Percentiles rank a stretch among this genome's conserved stretches.
phyloP scores from a whole-genome alignment of 306 rosid genomes.

The Ormosia emarginata region DNA sequence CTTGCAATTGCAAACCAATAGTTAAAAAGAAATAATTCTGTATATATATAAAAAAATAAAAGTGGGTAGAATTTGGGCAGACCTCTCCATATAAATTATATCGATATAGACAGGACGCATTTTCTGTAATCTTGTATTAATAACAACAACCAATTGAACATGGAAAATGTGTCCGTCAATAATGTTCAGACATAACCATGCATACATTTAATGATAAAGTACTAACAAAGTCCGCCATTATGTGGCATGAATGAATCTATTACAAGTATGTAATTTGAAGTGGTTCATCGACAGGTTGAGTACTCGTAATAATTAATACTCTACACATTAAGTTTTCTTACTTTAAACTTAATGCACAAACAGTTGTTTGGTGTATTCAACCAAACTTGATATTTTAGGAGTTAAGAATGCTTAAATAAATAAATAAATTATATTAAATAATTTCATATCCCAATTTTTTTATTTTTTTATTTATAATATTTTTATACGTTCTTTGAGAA shows the following conservation, averaged over 20 bases:
- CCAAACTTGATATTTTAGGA: neutral
- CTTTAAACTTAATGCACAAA: neutral
- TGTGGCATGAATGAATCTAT: neutral
- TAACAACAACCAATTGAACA: neutral
- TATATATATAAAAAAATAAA: no score
- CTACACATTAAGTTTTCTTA: neutral
- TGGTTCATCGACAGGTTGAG: neutral
- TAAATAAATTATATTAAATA: neutral
- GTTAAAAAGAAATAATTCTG: neutral
- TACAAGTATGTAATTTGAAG: neutral
- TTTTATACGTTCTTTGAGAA: no score
- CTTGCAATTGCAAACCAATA: neutral
- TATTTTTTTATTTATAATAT: no score
- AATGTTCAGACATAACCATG: neutral
- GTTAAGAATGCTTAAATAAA: neutral
- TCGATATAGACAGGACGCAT: neutral
- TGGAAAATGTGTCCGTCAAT: neutral
- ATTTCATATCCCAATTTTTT: neutral
- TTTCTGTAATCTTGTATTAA: neutral
- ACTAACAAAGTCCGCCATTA: neutral
- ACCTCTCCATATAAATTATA: neutral
- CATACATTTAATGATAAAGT: constrained; percentile 11
- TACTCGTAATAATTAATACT: neutral
- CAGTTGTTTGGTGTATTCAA: neutral
- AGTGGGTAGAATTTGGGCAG: neutral